A percentile compares a stretch with the other conserved stretches of the same genome.
These are phyloP conservation scores for Globomyces pollinis-pini DNA, from an alignment of 192 early-diverging fungal species.

Conservation along the genomic window DNA sequence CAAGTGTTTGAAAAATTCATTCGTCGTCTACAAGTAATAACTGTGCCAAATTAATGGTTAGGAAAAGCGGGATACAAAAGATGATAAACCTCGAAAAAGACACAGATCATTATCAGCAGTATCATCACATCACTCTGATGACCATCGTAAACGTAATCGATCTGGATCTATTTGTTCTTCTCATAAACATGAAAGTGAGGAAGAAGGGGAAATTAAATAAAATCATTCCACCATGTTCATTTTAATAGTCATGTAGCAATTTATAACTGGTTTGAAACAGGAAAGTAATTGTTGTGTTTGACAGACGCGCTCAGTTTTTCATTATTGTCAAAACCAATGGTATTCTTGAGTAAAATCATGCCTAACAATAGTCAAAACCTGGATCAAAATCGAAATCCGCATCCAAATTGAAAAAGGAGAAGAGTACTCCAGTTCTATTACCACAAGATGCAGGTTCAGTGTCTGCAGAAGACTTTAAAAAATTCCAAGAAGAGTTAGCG, in stretches of 20 bases:
- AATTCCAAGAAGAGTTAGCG: constrained; percentile 40
- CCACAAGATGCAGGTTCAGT: background rate
- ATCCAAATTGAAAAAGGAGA: background rate
- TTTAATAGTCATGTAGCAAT: no score
- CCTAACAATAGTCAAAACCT: constrained; percentile 1
- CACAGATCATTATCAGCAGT: no score
- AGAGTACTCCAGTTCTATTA: background rate
- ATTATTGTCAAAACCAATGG: no score
- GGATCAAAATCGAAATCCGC: background rate
- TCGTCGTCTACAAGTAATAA: constrained; percentile 47
- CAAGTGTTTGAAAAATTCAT: constrained; percentile 71
- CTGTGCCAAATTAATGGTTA: background rate
- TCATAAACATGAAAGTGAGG: constrained; percentile 6
- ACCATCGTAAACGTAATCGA: no score
- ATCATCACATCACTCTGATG: no score
- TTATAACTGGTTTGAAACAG: no score
- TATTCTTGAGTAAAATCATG: no score
- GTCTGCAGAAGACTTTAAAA: constrained; percentile 32
- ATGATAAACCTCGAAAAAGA: background rate
- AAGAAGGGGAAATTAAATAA: constrained; percentile 5
- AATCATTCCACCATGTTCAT: no score
- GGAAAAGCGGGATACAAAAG: background rate
- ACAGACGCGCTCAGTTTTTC: no score
- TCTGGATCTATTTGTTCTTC: no score
- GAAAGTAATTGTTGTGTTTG: no score